Evolutionary conservation across 2,329 filamentous ascomycete genomes (phyloP).

Genomic region (Bipolaris oryzae): DNA sequence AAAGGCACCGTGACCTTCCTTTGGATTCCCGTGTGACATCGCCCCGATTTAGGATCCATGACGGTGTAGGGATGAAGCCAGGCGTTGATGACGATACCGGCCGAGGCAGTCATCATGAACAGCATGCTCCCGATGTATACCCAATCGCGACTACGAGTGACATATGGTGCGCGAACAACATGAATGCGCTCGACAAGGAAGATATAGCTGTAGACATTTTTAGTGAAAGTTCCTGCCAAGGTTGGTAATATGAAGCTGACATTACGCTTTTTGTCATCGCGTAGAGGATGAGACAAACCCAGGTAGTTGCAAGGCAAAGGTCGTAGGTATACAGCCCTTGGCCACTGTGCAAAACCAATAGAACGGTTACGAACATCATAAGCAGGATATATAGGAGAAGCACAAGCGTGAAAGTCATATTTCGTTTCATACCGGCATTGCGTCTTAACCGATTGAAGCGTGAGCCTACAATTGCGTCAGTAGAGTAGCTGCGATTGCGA

Average conservation of each 20-base stretch:
- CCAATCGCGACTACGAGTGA: conserved; percentile 38
- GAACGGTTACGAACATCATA: conserved; percentile 23
- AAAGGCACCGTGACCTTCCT: conserved; percentile 43
- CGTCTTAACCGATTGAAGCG: conserved; percentile 3
- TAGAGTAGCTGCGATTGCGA: not conserved
- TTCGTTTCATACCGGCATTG: conserved; percentile 11
- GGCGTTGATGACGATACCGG: conserved; percentile 29
- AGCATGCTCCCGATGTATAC: conserved; percentile 41
- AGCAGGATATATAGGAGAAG: conserved; percentile 25
- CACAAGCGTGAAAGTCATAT: conserved; percentile 24
- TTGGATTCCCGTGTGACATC: conserved; percentile 48
- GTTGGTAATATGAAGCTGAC: conserved; percentile 4
- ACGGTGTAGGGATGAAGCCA: conserved; percentile 39
- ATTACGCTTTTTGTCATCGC: conserved; percentile 40
- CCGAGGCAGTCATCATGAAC: conserved; percentile 29
- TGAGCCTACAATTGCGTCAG: conserved; percentile 2
- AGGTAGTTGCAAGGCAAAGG: conserved; percentile 42
- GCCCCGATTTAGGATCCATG: conserved; percentile 33
- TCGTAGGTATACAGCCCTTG: conserved; percentile 33
- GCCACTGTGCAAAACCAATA: conserved; percentile 35
- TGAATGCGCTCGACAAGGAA: conserved; percentile 51
- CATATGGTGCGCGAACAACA: conserved; percentile 41
- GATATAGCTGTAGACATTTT: conserved; percentile 33
- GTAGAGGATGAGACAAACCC: conserved; percentile 49
- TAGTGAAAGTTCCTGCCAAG: not conserved